A percentile compares a stretch with the other conserved stretches of the same genome.
phyloP scores from a whole-genome alignment of 2,329 filamentous ascomycete species.

The Cladobotryum mycophilum region DNA sequence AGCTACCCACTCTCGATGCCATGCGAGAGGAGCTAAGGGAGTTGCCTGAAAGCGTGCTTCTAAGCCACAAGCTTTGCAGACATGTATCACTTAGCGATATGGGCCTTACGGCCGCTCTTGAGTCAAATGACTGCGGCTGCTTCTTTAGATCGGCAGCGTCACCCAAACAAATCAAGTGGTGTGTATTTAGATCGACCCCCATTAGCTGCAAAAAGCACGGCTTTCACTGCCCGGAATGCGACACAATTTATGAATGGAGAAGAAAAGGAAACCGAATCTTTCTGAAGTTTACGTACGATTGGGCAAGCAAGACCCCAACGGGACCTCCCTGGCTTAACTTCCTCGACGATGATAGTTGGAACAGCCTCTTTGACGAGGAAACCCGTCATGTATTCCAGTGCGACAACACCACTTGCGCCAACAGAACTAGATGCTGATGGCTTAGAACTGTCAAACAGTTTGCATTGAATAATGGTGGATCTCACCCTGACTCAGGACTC shows the following conservation, averaged over 20 bases:
- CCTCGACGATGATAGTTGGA: no score
- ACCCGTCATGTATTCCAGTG: no score
- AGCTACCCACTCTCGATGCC: neutral
- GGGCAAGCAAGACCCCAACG: no score
- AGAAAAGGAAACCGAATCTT: no score
- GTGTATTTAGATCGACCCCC: neutral
- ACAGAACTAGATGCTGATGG: neutral
- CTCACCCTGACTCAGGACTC: no score
- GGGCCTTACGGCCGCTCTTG: neutral
- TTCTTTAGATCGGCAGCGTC: neutral
- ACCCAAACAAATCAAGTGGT: neutral
- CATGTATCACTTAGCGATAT: neutral
- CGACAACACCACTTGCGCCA: neutral
- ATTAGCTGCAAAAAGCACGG: neutral
- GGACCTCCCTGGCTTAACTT: no score
- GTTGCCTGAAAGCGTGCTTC: neutral
- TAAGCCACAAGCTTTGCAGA: neutral
- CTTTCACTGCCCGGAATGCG: neutral
- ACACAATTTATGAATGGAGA: neutral
- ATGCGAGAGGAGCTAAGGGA: neutral
- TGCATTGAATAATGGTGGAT: no score
- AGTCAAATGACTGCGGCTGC: neutral
- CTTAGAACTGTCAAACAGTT: neutral
- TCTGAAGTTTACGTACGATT: no score
- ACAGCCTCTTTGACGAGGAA: no score